Conservation (phyloP, 169 alveolate genomes). For the Ichthyophthirius multifiliis region DNA sequence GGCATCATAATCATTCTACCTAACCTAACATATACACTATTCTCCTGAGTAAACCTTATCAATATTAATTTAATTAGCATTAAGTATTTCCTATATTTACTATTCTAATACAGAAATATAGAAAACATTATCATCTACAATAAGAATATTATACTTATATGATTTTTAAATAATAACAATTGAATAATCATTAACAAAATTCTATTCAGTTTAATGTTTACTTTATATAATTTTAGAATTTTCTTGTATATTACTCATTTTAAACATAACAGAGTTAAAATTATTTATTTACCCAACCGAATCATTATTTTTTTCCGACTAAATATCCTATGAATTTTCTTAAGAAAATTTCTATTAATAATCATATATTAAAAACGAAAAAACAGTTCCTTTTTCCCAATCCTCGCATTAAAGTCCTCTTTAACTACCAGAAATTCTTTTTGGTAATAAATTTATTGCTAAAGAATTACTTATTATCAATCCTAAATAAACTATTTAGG, state of each 20-base stretch:
- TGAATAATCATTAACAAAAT: background rate
- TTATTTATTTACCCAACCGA: too few relatives aligned
- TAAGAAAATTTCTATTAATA: background rate
- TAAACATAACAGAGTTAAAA: too few relatives aligned
- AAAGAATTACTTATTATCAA: conserved; percentile 3
- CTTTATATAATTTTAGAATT: background rate
- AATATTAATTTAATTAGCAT: background rate
- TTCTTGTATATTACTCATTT: too few relatives aligned
- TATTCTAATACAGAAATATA: background rate
- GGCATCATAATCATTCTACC: background rate
- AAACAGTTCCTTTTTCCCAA: conserved; percentile 7
- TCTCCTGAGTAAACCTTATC: background rate
- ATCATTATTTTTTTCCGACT: background rate
- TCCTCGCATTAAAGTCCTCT: background rate
- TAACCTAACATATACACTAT: background rate
- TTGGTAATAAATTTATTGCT: background rate
- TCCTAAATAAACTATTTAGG: conserved; percentile 26
- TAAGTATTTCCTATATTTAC: background rate
- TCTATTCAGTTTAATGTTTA: background rate
- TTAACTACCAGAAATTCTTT: background rate
- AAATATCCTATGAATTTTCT: background rate
- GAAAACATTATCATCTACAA: conserved; percentile 15
- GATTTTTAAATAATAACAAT: background rate
- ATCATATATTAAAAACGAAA: background rate
- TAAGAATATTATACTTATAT: background rate